phyloP scores from a whole-genome alignment of 176 grass and related monocot species.

The Canna indica region DNA sequence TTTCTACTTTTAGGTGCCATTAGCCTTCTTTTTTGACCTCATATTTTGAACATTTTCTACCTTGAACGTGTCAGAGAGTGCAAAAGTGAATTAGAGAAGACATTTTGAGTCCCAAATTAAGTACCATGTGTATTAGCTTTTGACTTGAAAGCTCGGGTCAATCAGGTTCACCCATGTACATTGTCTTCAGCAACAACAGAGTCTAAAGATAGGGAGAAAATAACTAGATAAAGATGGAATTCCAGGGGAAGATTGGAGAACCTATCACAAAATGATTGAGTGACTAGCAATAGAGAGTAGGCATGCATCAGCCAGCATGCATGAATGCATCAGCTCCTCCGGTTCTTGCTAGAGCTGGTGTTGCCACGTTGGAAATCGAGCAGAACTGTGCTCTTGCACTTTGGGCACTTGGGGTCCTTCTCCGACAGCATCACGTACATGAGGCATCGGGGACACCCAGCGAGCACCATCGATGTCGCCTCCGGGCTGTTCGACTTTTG shows the following conservation, averaged over 20 bases:
- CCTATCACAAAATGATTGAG: background rate
- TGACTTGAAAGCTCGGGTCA: background rate
- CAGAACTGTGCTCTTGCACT: slow-evolving; percentile 59
- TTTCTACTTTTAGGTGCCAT: background rate
- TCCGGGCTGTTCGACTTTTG: slow-evolving; percentile 26
- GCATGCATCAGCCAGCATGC: background rate
- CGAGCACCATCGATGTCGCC: slow-evolving; percentile 53
- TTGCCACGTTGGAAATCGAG: slow-evolving; percentile 30
- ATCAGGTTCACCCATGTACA: background rate
- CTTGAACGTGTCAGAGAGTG: background rate
- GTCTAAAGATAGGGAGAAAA: background rate
- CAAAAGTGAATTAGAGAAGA: background rate
- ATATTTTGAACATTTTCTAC: background rate
- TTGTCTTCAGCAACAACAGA: slow-evolving; percentile 1
- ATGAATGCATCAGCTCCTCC: background rate
- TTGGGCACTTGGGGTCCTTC: slow-evolving; percentile 43
- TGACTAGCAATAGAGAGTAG: background rate
- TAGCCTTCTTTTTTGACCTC: background rate
- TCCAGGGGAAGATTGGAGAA: background rate
- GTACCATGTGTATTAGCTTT: background rate
- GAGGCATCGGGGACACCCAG: slow-evolving; percentile 58
- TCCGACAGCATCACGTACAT: slow-evolving; percentile 74
- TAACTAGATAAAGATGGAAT: slow-evolving; percentile 1
- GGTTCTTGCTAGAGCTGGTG: slow-evolving; percentile 14
- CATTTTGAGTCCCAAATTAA: background rate